Percentiles rank a stretch among this genome's conserved stretches.
phyloP scores from a whole-genome alignment of 2,329 filamentous ascomycete genomes.

The Tolypocladium inflatum region DNA sequence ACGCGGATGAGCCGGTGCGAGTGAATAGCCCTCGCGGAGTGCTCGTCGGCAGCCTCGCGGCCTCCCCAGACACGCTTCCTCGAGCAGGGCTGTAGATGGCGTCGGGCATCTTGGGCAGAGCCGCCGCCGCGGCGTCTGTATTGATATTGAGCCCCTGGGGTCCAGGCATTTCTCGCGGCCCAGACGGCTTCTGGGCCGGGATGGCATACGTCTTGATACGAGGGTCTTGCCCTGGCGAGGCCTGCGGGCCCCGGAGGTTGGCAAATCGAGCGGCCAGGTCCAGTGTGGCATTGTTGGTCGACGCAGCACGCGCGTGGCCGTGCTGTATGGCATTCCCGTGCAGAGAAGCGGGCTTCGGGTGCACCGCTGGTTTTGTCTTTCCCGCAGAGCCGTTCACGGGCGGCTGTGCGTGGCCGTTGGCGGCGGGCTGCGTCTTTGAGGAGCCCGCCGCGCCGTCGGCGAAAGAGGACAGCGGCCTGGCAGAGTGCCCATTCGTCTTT shows the following conservation, averaged over 20 bases:
- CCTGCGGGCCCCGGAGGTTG: slow-evolving; percentile 37
- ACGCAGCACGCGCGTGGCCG: slow-evolving; percentile 16
- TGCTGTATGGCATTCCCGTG: slow-evolving; percentile 45
- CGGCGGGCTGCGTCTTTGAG: background rate
- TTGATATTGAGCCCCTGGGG: slow-evolving; percentile 33
- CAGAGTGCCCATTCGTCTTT: slow-evolving; percentile 4
- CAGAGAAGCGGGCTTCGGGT: slow-evolving; percentile 59
- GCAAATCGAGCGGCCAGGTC: slow-evolving; percentile 50
- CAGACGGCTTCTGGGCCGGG: slow-evolving; percentile 25
- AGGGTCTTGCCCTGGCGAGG: slow-evolving; percentile 37
- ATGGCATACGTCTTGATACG: slow-evolving; percentile 42
- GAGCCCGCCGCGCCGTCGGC: background rate
- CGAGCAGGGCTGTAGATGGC: slow-evolving; percentile 72
- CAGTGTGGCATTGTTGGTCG: slow-evolving; percentile 22
- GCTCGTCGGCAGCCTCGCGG: slow-evolving; percentile 55
- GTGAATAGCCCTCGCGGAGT: slow-evolving; percentile 55
- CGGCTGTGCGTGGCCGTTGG: slow-evolving; percentile 6
- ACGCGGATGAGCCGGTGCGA: slow-evolving; percentile 44
- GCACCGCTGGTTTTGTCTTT: slow-evolving; percentile 38
- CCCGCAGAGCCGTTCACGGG: slow-evolving; percentile 11
- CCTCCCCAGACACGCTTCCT: slow-evolving; percentile 57
- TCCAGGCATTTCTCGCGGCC: slow-evolving; percentile 44
- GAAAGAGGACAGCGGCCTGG: background rate
- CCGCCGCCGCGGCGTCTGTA: slow-evolving; percentile 41
- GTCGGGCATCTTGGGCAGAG: slow-evolving; percentile 60